Base-by-base conservation (phyloP, 108 stramenopile species). In the Nitzschia inconspicua region DNA sequence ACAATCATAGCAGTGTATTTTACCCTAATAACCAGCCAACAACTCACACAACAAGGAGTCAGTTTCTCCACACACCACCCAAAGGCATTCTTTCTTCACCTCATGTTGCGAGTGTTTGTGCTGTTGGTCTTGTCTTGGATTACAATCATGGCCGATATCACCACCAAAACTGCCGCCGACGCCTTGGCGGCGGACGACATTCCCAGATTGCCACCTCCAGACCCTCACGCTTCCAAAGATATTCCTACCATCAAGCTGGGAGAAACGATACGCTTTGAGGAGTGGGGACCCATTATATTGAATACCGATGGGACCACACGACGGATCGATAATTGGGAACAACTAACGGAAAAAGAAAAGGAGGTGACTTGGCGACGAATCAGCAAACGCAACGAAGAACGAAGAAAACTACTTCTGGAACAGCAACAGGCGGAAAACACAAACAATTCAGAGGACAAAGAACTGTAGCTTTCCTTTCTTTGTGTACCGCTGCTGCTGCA, bases 361-460 rank as follows among this genome's bases (percentile, higher is more conserved):
- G 65, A 88, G 58, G 83, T 85, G 42, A 77, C 88, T 2, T 93
- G 92, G 92, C 77, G 92, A 65, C 66, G 92, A 42, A 89, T 93
- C 72, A 70, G 77, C 40, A 88, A 89, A 68, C 75, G 92, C 35
- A 93, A 93, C 65, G 86, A 85, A 25, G 80, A 89, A 64, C 65
- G 91, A 24, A 70, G 88, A 47, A 50, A 69, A 42, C 65, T 59
- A 10, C 55, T 89, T 46, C 36, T 88, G 35, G 75, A 79, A 58
- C 36, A 81, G 51, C 70, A 80, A 40, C 36, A 82, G 47, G 43
- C 73, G 51, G 39, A 60, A 28, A 29, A 55, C 54, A 58, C 66
- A 42, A 39, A 48, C 49, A 31, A 56, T 51, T 26, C 25, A 37
- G 29, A 50, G 23, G 36, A 41, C 11, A 35, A 43, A n/a, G n/a